These are phyloP conservation scores for Corylus avellana DNA, from an alignment of 306 rosid genomes.

Conservation along the genomic window DNA sequence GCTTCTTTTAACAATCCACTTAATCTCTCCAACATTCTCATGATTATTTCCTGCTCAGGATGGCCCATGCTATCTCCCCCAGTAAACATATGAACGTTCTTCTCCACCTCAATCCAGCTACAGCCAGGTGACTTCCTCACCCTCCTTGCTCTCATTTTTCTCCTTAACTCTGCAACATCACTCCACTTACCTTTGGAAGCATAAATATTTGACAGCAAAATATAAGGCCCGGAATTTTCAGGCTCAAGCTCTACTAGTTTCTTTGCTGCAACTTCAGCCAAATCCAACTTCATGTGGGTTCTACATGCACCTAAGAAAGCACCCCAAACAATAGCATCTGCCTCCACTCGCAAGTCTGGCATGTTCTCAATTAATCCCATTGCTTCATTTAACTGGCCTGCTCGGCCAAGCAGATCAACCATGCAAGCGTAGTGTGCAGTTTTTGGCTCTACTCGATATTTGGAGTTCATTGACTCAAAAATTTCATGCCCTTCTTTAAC, in stretches of 20 bases:
- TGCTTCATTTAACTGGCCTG: slow-evolving; percentile 58
- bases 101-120: slow-evolving; percentile 80
- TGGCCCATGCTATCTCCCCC: slow-evolving; percentile 59
- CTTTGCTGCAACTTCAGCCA: slow-evolving; percentile 56
- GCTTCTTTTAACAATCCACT: slow-evolving; percentile 62
- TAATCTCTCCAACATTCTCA: slow-evolving; percentile 52
- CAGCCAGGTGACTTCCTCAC: slow-evolving; percentile 69
- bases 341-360: slow-evolving; percentile 65
- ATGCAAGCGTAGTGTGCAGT: slow-evolving; percentile 61
- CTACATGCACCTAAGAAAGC: slow-evolving; percentile 59
- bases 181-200: slow-evolving; percentile 61
- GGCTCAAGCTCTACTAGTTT: slow-evolving; percentile 68
- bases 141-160: slow-evolving; percentile 44
- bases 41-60: slow-evolving; percentile 58
- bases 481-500: slow-evolving; percentile 47
- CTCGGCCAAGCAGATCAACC: slow-evolving; percentile 67
- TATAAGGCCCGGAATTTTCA: slow-evolving; percentile 55
- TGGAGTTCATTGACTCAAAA: slow-evolving; percentile 50
- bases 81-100: slow-evolving; percentile 62
- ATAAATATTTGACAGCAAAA: slow-evolving; percentile 65
- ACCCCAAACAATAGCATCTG: slow-evolving; percentile 70
- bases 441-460: slow-evolving; percentile 50
- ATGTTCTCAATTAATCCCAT: slow-evolving; percentile 51
- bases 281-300: slow-evolving; percentile 51
- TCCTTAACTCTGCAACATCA: slow-evolving; percentile 57